phyloP scores from a whole-genome alignment of 2,329 filamentous ascomycete species.

The Ophidiomyces ophidiicola region DNA sequence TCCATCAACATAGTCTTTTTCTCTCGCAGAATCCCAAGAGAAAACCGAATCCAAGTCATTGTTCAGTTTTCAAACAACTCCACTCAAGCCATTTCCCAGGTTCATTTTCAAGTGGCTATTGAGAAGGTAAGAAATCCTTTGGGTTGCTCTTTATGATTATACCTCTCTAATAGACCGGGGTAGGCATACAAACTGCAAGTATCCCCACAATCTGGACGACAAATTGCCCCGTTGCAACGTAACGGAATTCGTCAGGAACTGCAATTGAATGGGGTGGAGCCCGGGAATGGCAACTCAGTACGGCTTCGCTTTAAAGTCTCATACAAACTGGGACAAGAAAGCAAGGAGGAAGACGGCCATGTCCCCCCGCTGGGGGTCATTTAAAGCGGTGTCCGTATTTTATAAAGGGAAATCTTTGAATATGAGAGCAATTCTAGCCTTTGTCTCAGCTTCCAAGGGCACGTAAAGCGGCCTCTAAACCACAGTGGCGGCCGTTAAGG shows the following conservation, averaged over 20 bases:
- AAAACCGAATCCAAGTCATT: slow-evolving; percentile 52
- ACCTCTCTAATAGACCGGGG: slow-evolving; percentile 10
- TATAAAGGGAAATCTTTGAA: background rate
- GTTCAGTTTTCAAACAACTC: slow-evolving; percentile 79
- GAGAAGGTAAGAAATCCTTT: slow-evolving; percentile 56
- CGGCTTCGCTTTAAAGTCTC: slow-evolving; percentile 83
- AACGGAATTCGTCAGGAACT: slow-evolving; percentile 74
- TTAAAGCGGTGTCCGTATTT: slow-evolving; percentile 26
- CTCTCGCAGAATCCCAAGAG: slow-evolving; percentile 47
- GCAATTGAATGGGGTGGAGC: slow-evolving; percentile 60
- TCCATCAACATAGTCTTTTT: slow-evolving; percentile 61
- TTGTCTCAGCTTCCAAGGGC: no score
- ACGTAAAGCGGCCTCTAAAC: no score
- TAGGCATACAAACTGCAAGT: slow-evolving; percentile 71
- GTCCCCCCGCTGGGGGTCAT: slow-evolving; percentile 66
- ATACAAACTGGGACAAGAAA: slow-evolving; percentile 54
- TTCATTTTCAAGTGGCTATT: slow-evolving; percentile 86
- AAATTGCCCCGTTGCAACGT: slow-evolving; percentile 57
- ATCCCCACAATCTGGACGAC: slow-evolving; percentile 71
- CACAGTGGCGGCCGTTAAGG: no score
- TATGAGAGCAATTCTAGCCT: no score
- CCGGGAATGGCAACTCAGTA: slow-evolving; percentile 60
- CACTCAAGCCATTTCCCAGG: slow-evolving; percentile 55
- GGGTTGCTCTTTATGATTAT: slow-evolving; percentile 6
- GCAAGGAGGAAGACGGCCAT: slow-evolving; percentile 70